Evolutionary conservation across 2,329 filamentous ascomycete genomes (phyloP).

Genomic region (Botryotinia narcissicola): DNA sequence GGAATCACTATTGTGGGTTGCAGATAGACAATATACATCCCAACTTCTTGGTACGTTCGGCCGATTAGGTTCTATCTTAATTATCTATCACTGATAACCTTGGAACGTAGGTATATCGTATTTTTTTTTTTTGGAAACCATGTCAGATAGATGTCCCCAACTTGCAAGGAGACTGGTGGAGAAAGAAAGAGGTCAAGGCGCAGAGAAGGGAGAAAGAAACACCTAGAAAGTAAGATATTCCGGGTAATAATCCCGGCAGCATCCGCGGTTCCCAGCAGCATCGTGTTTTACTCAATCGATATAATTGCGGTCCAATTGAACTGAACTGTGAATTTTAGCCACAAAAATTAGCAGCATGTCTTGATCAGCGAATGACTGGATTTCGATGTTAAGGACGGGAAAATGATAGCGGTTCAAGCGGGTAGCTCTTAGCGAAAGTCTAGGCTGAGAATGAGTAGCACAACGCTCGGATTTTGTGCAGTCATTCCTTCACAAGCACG

Average conservation of each 20-base stretch:
- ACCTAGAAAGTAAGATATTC: background rate
- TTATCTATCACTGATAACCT: background rate
- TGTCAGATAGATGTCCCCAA: background rate
- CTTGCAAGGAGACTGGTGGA: background rate
- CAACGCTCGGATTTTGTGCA: constrained; percentile 10
- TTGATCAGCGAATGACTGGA: background rate
- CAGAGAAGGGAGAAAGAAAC: background rate
- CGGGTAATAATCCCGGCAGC: background rate
- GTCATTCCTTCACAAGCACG: background rate
- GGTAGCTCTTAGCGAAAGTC: constrained; percentile 4
- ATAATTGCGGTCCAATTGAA: background rate
- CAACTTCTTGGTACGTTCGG: background rate
- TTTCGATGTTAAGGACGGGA: background rate
- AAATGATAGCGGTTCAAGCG: background rate
- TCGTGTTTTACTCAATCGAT: background rate
- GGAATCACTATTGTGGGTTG: background rate
- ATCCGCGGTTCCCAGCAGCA: background rate
- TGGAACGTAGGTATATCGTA: background rate
- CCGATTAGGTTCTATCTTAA: too few relatives aligned
- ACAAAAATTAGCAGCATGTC: background rate
- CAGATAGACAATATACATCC: background rate
- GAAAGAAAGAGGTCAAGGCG: constrained; percentile 10
- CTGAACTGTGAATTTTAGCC: background rate
- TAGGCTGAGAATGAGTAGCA: background rate
- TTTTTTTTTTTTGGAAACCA: background rate